phyloP scores from a whole-genome alignment of 1,139 yeast genomes.

The Diutina scorzettiae region DNA sequence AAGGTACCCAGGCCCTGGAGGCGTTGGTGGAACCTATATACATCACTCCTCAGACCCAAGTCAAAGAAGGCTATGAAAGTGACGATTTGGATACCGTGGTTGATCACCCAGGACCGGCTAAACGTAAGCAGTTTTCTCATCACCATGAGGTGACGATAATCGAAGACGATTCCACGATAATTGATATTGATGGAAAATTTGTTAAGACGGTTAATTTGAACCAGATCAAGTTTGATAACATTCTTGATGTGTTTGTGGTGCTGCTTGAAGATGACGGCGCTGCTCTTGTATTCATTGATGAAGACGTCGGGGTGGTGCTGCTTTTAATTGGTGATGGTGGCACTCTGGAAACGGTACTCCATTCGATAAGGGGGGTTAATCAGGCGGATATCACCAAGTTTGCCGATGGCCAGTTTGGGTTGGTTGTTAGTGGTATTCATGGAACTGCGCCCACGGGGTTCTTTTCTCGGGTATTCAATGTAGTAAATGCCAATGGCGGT shows the following conservation, averaged over 20 bases:
- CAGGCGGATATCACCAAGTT: not conserved
- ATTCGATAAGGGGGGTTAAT: not conserved
- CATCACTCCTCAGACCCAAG: not conserved
- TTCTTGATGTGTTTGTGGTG: not conserved
- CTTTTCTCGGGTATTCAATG: not conserved
- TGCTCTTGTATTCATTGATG: not conserved
- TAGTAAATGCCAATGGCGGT: not conserved
- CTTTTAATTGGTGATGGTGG: not conserved
- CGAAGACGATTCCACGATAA: too few relatives aligned
- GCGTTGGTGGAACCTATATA: conserved; percentile 4
- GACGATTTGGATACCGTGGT: conserved; percentile 3
- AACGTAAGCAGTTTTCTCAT: not conserved
- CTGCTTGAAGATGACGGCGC: not conserved
- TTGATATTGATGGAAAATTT: too few relatives aligned
- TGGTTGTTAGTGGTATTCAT: conserved; percentile 1
- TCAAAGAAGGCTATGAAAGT: not conserved
- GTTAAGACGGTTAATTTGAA: too few relatives aligned
- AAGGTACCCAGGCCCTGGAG: not conserved
- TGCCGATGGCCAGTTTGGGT: not conserved
- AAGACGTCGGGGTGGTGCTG: not conserved
- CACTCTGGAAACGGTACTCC: not conserved
- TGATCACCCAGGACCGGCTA: not conserved
- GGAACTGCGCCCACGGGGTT: not conserved
- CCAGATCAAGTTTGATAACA: too few relatives aligned
- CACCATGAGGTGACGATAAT: too few relatives aligned